A percentile compares a stretch with the other conserved stretches of the same genome.
phyloP scores from a whole-genome alignment of 495 filamentous ascomycete genomes.

The Annulohypoxylon maeteangense region DNA sequence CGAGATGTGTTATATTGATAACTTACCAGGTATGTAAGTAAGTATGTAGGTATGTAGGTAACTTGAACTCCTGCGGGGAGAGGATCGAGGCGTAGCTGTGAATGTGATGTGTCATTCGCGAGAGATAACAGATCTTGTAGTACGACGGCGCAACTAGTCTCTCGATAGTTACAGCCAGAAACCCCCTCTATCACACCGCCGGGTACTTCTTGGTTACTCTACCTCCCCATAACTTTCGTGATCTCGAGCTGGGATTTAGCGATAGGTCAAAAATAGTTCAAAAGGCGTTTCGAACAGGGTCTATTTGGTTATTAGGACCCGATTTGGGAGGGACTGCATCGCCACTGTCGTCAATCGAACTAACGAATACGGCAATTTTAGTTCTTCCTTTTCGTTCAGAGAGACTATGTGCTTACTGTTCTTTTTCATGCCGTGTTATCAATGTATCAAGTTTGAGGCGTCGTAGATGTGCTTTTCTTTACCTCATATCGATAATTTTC shows the following conservation, averaged over 20 bases:
- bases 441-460: not conserved
- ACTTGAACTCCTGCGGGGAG: not conserved
- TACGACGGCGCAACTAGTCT: constrained; percentile 3
- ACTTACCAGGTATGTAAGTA: not conserved
- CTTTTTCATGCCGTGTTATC: not conserved
- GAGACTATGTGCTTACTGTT: not conserved
- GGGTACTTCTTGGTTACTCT: not conserved
- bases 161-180: constrained; percentile 1
- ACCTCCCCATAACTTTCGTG: not conserved
- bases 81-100: not conserved
- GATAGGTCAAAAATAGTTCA: constrained; percentile 9
- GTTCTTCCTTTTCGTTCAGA: not conserved
- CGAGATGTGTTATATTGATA: not conserved
- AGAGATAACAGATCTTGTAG: constrained; percentile 25
- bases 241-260: not conserved
- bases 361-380: not conserved
- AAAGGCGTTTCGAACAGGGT: not conserved
- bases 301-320: constrained; percentile 8
- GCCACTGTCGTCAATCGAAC: constrained; percentile 6
- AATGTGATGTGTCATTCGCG: constrained; percentile 14
- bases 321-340: constrained; percentile 9
- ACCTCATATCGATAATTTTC: not conserved
- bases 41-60: not conserved
- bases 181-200: constrained; percentile 12
- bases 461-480: not conserved